Conservation (phyloP, 2,329 filamentous ascomycete species). For the Madurella mycetomatis region DNA sequence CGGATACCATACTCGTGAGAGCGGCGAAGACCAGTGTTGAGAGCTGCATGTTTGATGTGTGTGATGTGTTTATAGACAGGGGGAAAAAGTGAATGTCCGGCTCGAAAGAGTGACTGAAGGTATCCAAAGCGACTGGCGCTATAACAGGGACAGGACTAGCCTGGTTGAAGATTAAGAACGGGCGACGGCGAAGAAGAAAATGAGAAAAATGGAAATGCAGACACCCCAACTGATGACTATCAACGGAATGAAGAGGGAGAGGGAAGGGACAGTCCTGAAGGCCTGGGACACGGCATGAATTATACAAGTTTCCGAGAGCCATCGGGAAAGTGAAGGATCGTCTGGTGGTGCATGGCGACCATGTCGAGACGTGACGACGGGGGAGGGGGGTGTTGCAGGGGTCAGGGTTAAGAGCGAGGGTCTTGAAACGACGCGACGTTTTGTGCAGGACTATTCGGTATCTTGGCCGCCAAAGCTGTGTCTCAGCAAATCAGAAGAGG, state of each 20-base stretch:
- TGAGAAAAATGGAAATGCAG: slow-evolving; percentile 24
- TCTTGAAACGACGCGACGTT: slow-evolving; percentile 29
- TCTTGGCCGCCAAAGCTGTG: slow-evolving; percentile 7
- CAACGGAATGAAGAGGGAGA: slow-evolving; percentile 28
- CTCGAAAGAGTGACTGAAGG: slow-evolving; percentile 28
- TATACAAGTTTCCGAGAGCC: slow-evolving; percentile 35
- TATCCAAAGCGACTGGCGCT: slow-evolving; percentile 44
- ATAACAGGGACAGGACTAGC: slow-evolving; percentile 43
- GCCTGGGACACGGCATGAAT: slow-evolving; percentile 35
- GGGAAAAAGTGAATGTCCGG: slow-evolving; percentile 25
- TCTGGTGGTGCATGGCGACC: slow-evolving; percentile 31
- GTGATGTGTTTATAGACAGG: slow-evolving; percentile 18
- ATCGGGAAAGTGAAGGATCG: slow-evolving; percentile 35
- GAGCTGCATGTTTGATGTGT: slow-evolving; percentile 49
- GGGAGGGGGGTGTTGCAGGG: slow-evolving; percentile 18
- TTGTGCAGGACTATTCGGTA: slow-evolving; percentile 19
- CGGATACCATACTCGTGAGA: slow-evolving; percentile 43
- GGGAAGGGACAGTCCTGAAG: slow-evolving; percentile 19
- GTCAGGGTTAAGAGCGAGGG: slow-evolving; percentile 16
- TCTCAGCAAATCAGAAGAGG: slow-evolving; percentile 9
- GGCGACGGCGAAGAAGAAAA: slow-evolving; percentile 25
- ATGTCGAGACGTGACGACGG: slow-evolving; percentile 25
- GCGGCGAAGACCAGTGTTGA: slow-evolving; percentile 43
- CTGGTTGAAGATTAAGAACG: slow-evolving; percentile 35
- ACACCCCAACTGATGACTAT: slow-evolving; percentile 19